Evolutionary conservation across 768 basidiomycete genomes (phyloP).

Genomic region (Boletus subcaerulescens): DNA sequence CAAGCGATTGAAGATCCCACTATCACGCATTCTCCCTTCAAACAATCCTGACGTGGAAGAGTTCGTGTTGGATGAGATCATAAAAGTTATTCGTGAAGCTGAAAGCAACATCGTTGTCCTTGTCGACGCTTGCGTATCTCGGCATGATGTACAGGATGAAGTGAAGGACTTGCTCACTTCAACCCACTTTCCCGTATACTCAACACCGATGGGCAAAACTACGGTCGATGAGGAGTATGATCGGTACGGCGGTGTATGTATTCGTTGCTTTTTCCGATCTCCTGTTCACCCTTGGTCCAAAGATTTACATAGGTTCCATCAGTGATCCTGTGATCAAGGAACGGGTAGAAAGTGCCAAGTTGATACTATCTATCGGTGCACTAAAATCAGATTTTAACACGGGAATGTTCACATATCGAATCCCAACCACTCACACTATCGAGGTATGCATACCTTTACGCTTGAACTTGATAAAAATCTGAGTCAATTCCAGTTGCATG

Average conservation of each 20-base stretch:
- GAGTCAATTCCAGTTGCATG: slow-evolving; percentile 57
- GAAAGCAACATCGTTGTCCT: slow-evolving; percentile 64
- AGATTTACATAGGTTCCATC: slow-evolving; percentile 78
- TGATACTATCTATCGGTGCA: slow-evolving; percentile 70
- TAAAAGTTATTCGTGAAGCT: slow-evolving; percentile 59
- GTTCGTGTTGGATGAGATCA: slow-evolving; percentile 73
- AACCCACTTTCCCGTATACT: slow-evolving; percentile 72
- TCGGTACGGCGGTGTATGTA: slow-evolving; percentile 76
- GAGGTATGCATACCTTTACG: slow-evolving; percentile 45
- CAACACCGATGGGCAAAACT: slow-evolving; percentile 81
- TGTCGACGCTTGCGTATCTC: slow-evolving; percentile 76
- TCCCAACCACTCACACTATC: slow-evolving; percentile 54
- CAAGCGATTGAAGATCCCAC: slow-evolving; percentile 57
- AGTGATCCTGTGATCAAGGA: slow-evolving; percentile 64
- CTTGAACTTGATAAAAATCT: background rate
- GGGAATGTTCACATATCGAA: slow-evolving; percentile 79
- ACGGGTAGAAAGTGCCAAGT: slow-evolving; percentile 68
- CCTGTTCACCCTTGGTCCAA: background rate
- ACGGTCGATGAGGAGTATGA: slow-evolving; percentile 65
- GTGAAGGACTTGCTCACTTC: slow-evolving; percentile 57
- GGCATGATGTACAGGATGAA: slow-evolving; percentile 65
- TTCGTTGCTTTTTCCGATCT: background rate
- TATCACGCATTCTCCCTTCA: slow-evolving; percentile 44
- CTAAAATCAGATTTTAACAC: slow-evolving; percentile 84
- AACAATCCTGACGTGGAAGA: slow-evolving; percentile 60